phyloP scores from a whole-genome alignment of 148 eudicot species.

The Heliosperma pusillum region DNA sequence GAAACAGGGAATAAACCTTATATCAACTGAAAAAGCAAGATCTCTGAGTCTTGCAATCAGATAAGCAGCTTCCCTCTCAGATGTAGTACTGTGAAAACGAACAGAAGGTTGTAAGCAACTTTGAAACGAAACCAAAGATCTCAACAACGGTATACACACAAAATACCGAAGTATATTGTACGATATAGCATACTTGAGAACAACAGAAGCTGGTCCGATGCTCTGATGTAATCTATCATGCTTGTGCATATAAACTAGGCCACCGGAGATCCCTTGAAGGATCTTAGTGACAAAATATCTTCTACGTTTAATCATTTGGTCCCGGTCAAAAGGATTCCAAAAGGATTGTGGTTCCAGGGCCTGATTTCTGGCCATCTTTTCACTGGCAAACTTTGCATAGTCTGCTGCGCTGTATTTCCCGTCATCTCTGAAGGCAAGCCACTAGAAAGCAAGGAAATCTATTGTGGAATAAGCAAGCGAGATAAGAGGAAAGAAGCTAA shows the following conservation, averaged over 20 bases:
- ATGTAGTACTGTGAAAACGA: constrained; percentile 56
- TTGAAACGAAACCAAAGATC: constrained; percentile 1
- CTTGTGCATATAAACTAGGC: constrained; percentile 89
- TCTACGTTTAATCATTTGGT: constrained; percentile 61
- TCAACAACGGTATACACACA: constrained; percentile 4
- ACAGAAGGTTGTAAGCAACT: constrained; percentile 13
- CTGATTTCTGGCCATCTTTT: constrained; percentile 41
- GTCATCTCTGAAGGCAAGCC: constrained; percentile 92
- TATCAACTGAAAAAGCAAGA: constrained; percentile 94
- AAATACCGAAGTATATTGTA: background rate
- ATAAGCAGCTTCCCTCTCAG: constrained; percentile 75
- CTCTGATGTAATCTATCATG: constrained; percentile 91
- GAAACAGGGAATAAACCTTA: constrained; percentile 44
- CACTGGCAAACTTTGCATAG: constrained; percentile 71
- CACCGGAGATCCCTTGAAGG: constrained; percentile 63
- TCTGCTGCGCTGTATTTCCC: constrained; percentile 88
- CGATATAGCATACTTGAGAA: constrained; percentile 68
- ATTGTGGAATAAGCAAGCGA: background rate
- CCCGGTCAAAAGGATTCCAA: constrained; percentile 81
- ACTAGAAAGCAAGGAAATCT: constrained; percentile 40
- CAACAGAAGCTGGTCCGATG: constrained; percentile 97
- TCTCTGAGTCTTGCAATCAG: constrained; percentile 86
- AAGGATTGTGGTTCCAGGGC: constrained; percentile 40
- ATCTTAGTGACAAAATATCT: constrained; percentile 61
- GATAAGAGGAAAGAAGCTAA: background rate